Base-by-base conservation (phyloP, 1,139 yeast species). In the Blastobotrys buckinghamii region DNA sequence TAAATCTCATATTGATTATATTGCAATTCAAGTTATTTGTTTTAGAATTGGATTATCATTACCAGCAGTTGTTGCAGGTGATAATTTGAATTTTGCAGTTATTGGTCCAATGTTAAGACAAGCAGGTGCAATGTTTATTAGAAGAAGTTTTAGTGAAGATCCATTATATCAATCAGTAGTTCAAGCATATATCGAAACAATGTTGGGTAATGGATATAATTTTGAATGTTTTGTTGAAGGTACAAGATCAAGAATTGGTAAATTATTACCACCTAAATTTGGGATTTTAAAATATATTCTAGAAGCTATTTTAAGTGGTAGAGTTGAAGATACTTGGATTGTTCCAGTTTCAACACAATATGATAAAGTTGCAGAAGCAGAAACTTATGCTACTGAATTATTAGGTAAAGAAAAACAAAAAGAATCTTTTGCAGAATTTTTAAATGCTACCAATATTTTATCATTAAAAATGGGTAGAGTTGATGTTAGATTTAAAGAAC, bases 181-280 rank as follows among this genome's bases (percentile, higher is more conserved):
- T 60, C 74, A 74, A 55, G 76, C 80, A 43, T 74, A 75, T 49
- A 69, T 81, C 48, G 82, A 79, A 58, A 78, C 77, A 43, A 57
- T 78, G 15, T 69, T 81, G 36, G 53, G 70, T 29, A 72, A 77
- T 53, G 81, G 82, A 45, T 68, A 74, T 53, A 77, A 76, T 53
- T 69, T 81, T 54, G 85, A 81, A 60, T 81, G 82, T 48, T 81
- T 81, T 55, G 77, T 81, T 49, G 86, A 81, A 60, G 86, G 86
- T 17, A 79, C 84, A 1, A 72, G 86, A 49, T 80, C 85, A 2
- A 72, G 86, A 55, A 82, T 81, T 50, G 86, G 86, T 15, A 81
- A 81, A 59, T 67, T 80, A 45, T 69, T 81, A 36, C 72, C 82
- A 26, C 86, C 86, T 9, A 81, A 81, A 59, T 80, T 78, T 58